Percentiles rank a stretch among this genome's conserved stretches.
Evolutionary conservation across 129 eudicot genomes (phyloP).

Genomic region (Artemisia annua): DNA sequence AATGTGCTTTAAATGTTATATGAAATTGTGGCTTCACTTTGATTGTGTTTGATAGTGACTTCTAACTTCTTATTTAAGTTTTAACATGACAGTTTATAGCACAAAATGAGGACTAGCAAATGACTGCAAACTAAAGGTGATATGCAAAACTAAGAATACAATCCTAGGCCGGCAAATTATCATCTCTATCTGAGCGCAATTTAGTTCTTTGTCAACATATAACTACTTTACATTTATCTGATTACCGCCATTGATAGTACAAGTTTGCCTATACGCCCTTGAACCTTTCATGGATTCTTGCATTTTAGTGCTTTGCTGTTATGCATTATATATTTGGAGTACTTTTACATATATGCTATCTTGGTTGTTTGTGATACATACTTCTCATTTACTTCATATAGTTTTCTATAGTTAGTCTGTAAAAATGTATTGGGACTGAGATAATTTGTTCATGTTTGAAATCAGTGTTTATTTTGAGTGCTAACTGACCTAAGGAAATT

Average conservation of each 20-base stretch:
- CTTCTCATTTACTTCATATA: too few relatives aligned
- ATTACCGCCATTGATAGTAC: not conserved
- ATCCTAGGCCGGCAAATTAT: not conserved
- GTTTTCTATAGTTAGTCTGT: too few relatives aligned
- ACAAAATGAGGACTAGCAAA: not conserved
- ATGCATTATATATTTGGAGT: not conserved
- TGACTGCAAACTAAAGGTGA: not conserved
- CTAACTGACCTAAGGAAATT: too few relatives aligned
- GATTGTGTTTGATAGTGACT: not conserved
- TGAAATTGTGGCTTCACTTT: too few relatives aligned
- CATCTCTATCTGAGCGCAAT: not conserved
- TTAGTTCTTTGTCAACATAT: not conserved
- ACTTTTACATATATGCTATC: not conserved
- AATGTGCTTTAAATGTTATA: too few relatives aligned
- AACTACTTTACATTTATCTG: not conserved
- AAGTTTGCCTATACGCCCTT: too few relatives aligned
- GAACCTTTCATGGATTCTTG: too few relatives aligned
- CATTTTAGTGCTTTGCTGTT: not conserved
- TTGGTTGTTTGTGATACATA: not conserved
- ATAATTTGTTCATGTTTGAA: constrained; percentile 9
- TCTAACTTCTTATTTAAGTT: not conserved
- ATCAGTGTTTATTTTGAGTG: not conserved
- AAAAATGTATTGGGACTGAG: not conserved
- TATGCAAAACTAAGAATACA: not conserved
- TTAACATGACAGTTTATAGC: not conserved